Percentiles rank a stretch among this genome's conserved stretches.
Conservation (phyloP, 768 basidiomycete genomes). For the Gymnopilus dilepis region DNA sequence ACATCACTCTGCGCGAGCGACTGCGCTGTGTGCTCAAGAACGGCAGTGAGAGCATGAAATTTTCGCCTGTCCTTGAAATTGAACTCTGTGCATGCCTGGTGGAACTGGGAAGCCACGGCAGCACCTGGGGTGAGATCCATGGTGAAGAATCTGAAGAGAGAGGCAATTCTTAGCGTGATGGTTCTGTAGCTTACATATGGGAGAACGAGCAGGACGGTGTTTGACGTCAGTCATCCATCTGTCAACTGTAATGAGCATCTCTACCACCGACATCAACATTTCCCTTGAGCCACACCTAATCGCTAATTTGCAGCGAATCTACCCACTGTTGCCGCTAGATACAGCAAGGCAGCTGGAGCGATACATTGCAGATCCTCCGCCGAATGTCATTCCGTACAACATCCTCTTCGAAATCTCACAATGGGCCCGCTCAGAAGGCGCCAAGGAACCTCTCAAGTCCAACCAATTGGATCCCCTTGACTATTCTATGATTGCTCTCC, state of each 20-base stretch:
- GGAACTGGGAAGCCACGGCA: conserved; percentile 39
- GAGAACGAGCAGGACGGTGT: conserved; percentile 17
- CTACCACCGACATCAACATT: conserved; percentile 51
- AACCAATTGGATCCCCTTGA: conserved; percentile 52
- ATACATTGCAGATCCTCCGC: conserved; percentile 42
- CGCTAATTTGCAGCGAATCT: conserved; percentile 51
- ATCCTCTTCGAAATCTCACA: conserved; percentile 62
- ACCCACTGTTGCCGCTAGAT: conserved; percentile 48
- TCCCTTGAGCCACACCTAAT: conserved; percentile 73
- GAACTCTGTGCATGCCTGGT: conserved; percentile 47
- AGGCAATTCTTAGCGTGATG: conserved; percentile 7
- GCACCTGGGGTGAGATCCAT: conserved; percentile 28
- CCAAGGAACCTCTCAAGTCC: conserved; percentile 41
- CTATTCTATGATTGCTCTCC: conserved; percentile 74
- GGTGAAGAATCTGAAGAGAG: conserved; percentile 14
- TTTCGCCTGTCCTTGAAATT: conserved; percentile 41
- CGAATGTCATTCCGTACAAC: conserved; percentile 63
- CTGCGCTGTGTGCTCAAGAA: conserved; percentile 57
- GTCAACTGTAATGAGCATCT: conserved; percentile 25
- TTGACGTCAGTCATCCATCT: conserved; percentile 15
- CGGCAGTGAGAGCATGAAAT: conserved; percentile 35
- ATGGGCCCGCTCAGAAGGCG: conserved; percentile 68
- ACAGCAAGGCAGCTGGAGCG: conserved; percentile 46
- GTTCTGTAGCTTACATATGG: conserved; percentile 28
- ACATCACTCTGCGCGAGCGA: conserved; percentile 54